These are phyloP conservation scores for Pseudogymnoascus sp. DNA, from an alignment of 2,329 filamentous ascomycete species.

Conservation along the genomic window DNA sequence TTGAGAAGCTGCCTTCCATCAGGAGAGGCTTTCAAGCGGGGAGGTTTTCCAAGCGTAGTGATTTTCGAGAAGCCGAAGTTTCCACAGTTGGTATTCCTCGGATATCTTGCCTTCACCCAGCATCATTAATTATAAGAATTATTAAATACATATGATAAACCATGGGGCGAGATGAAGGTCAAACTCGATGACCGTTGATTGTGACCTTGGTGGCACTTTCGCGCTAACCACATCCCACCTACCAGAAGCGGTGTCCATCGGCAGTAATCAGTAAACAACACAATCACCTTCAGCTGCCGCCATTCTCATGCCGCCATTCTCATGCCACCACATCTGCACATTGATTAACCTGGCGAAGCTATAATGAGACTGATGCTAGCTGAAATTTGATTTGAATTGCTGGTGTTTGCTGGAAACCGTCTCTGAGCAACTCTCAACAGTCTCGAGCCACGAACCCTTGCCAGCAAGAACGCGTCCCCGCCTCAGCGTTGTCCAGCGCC, in stretches of 20 bases:
- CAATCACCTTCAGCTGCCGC: neutral
- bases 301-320: neutral
- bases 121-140: neutral
- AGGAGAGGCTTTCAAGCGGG: neutral
- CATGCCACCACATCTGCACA: too few relatives aligned
- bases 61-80: neutral
- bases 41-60: neutral
- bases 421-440: neutral
- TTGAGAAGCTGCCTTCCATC: neutral
- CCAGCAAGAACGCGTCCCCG: neutral
- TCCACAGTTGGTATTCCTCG: neutral
- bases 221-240: neutral
- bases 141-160: neutral
- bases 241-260: neutral
- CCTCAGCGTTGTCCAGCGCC: neutral
- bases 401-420: neutral
- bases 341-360: too few relatives aligned
- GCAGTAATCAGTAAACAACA: conserved; percentile 1
- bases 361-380: neutral
- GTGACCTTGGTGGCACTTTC: neutral
- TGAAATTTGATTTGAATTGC: neutral
- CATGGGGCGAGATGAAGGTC: neutral
- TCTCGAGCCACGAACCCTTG: neutral
- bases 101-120: neutral
- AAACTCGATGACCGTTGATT: neutral